Conservation (phyloP, 768 basidiomycete genomes). For the Phanerodontia chrysosporium region DNA sequence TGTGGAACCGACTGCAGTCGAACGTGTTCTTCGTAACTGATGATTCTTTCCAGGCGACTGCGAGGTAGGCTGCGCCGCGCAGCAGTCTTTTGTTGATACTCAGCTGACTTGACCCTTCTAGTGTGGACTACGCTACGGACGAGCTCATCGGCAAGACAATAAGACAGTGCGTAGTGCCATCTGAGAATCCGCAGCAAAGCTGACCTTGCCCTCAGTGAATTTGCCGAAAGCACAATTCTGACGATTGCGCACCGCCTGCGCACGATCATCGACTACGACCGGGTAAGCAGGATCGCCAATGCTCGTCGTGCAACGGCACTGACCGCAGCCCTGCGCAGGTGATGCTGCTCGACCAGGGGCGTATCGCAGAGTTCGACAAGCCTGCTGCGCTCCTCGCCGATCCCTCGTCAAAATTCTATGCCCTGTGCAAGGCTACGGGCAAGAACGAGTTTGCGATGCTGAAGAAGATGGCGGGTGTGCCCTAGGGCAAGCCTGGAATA, state of each 20-base stretch:
- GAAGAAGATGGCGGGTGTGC: conserved; percentile 56
- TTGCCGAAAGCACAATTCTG: conserved; percentile 75
- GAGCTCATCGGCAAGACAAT: conserved; percentile 83
- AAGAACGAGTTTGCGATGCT: conserved; percentile 64
- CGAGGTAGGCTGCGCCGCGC: conserved; percentile 39
- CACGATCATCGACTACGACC: conserved; percentile 82
- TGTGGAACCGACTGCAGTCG: conserved; percentile 15
- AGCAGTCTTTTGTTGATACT: not conserved
- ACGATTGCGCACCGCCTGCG: conserved; percentile 80
- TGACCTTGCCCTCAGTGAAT: conserved; percentile 44
- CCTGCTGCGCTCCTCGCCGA: conserved; percentile 55
- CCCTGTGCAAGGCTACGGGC: conserved; percentile 71
- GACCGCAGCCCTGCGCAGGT: conserved; percentile 41
- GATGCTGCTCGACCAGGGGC: conserved; percentile 74
- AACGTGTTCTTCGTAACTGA: not conserved
- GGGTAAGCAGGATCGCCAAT: no score
- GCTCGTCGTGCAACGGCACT: not conserved
- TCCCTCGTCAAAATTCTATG: conserved; percentile 56
- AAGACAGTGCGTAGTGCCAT: conserved; percentile 69
- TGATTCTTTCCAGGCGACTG: conserved; percentile 48
- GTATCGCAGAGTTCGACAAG: conserved; percentile 72
- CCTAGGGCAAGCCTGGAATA: not conserved
- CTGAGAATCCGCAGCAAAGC: conserved; percentile 23
- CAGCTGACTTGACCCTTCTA: conserved; percentile 18
- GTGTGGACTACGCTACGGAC: conserved; percentile 85